Conservation (phyloP, 257 asterid species). For the Cordia subcordata region DNA sequence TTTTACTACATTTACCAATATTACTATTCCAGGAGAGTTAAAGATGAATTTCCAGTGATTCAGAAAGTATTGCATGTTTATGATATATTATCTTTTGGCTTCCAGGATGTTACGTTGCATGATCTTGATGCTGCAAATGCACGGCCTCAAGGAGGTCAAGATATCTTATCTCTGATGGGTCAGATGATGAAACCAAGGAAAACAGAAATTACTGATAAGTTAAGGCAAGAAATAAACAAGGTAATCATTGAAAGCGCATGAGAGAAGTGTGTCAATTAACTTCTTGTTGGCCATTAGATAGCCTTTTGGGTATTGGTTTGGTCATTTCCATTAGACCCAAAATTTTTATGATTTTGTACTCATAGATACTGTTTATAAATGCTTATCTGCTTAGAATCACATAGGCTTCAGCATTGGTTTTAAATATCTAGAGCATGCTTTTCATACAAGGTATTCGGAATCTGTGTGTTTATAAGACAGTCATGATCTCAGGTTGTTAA, state of each 20-base stretch:
- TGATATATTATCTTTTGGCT: slow-evolving; percentile 1
- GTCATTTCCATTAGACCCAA: not conserved
- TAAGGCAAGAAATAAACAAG: slow-evolving; percentile 89
- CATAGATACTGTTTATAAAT: too few species aligned
- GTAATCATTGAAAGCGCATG: slow-evolving; percentile 15
- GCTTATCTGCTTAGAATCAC: not conserved
- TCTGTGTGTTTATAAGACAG: not conserved
- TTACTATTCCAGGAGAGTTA: slow-evolving; percentile 1
- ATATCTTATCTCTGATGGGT: slow-evolving; percentile 91
- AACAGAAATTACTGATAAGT: slow-evolving; percentile 94
- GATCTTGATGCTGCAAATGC: slow-evolving; percentile 98
- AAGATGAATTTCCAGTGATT: not conserved
- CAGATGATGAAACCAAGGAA: slow-evolving; percentile 97
- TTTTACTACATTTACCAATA: too few species aligned
- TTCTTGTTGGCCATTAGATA: not conserved
- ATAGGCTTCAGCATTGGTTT: not conserved
- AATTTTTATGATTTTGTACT: not conserved
- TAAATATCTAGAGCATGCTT: not conserved
- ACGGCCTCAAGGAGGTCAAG: slow-evolving; percentile 97
- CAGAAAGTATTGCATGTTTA: not conserved
- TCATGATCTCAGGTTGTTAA: slow-evolving; percentile 60
- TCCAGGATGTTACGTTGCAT: slow-evolving; percentile 83
- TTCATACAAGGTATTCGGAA: not conserved
- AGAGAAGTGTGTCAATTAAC: slow-evolving; percentile 4
- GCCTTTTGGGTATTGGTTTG: not conserved